Evolutionary conservation across 148 eudicot species (phyloP).

Genomic region (Agrostemma githago): DNA sequence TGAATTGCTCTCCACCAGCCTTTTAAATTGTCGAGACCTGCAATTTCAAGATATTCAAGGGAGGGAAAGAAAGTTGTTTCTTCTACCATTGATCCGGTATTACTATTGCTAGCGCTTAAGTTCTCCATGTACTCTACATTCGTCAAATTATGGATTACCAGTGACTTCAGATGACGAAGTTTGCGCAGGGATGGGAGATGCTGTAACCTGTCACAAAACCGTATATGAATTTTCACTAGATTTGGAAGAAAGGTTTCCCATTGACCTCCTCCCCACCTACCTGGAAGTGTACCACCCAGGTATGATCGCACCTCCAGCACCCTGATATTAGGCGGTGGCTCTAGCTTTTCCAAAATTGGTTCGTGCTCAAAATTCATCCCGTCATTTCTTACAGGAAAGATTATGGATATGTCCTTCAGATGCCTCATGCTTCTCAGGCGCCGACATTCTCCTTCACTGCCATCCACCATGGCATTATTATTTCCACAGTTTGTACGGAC

Average conservation of each 20-base stretch:
- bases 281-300: background rate
- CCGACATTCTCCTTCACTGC: background rate
- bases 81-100: background rate
- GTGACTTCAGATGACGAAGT: background rate
- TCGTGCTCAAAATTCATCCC: background rate
- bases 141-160: background rate
- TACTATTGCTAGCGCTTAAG: background rate
- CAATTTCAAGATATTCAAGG: slow-evolving; percentile 3
- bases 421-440: background rate
- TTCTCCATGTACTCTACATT: slow-evolving; percentile 24
- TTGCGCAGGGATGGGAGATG: slow-evolving; percentile 10
- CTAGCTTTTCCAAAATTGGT: slow-evolving; percentile 14
- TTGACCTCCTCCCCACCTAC: slow-evolving; percentile 9
- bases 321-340: slow-evolving; percentile 5
- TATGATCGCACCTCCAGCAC: background rate
- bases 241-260: slow-evolving; percentile 15
- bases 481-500: background rate
- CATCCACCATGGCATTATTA: background rate
- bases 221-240: slow-evolving; percentile 11
- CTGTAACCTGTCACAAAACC: background rate
- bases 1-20: slow-evolving; percentile 21
- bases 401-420: background rate
- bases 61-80: slow-evolving; percentile 20
- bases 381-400: background rate
- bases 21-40: slow-evolving; percentile 9